phyloP scores from a whole-genome alignment of 2,329 filamentous ascomycete species.

The Teratosphaeria zuluensis region DNA sequence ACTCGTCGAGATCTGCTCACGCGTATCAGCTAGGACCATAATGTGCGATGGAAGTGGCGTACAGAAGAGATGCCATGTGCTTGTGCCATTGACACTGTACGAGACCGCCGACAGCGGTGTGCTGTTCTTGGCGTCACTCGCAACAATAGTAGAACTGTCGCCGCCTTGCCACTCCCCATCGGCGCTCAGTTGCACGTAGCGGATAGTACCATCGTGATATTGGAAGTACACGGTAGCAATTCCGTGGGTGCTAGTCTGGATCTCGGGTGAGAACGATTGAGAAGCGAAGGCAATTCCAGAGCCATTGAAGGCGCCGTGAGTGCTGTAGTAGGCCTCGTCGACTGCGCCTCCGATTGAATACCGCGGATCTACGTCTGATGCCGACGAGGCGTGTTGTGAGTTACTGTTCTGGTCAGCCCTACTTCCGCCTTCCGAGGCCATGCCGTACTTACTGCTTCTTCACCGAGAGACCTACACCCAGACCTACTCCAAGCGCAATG shows the following conservation, averaged over 20 bases:
- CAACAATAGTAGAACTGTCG: slow-evolving; percentile 20
- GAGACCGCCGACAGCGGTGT: slow-evolving; percentile 35
- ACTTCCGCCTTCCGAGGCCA: not conserved
- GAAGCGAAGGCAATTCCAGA: slow-evolving; percentile 37
- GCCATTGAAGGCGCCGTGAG: slow-evolving; percentile 37
- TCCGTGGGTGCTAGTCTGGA: slow-evolving; percentile 24
- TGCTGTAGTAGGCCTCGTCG: slow-evolving; percentile 29
- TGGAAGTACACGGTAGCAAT: slow-evolving; percentile 37
- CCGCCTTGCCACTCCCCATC: slow-evolving; percentile 32
- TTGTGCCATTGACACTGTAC: slow-evolving; percentile 28
- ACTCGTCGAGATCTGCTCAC: slow-evolving; percentile 28
- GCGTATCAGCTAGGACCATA: slow-evolving; percentile 1
- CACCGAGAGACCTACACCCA: not conserved
- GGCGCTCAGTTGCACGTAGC: slow-evolving; percentile 30
- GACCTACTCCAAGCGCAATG: not conserved
- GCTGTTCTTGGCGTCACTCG: slow-evolving; percentile 34
- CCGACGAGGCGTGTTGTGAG: not conserved
- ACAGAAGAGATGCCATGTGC: slow-evolving; percentile 14
- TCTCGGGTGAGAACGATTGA: slow-evolving; percentile 28
- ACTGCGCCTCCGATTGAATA: slow-evolving; percentile 32
- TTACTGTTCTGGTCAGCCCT: not conserved
- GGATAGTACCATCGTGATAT: slow-evolving; percentile 33
- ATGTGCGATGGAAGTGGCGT: not conserved
- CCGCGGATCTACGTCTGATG: slow-evolving; percentile 5
- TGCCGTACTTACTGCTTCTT: not conserved